Evolutionary conservation across 768 basidiomycete species (phyloP).

Genomic region (Phylloporus sp.): DNA sequence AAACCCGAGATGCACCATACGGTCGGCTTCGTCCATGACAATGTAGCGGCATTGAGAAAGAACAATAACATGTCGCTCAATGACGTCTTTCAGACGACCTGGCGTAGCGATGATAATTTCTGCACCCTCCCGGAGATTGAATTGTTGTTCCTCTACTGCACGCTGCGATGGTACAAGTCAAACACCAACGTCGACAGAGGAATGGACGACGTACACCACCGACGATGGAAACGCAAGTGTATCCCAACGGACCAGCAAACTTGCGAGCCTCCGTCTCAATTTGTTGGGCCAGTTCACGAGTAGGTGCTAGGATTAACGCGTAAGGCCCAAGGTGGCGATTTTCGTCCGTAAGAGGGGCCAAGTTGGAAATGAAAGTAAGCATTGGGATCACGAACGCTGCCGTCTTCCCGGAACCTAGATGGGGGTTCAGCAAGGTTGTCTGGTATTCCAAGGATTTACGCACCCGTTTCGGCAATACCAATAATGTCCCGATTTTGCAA

Average conservation of each 20-base stretch:
- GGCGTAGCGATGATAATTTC: slow-evolving; percentile 99
- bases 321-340: slow-evolving; percentile 93
- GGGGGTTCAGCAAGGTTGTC: not conserved
- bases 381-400: slow-evolving; percentile 98
- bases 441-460: slow-evolving; percentile 15
- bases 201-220: slow-evolving; percentile 63
- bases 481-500: slow-evolving; percentile 95
- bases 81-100: slow-evolving; percentile 95
- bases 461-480: slow-evolving; percentile 97
- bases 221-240: slow-evolving; percentile 94
- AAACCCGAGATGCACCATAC: slow-evolving; percentile 98
- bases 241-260: slow-evolving; percentile 87
- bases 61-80: slow-evolving; percentile 93
- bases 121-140: slow-evolving; percentile 95
- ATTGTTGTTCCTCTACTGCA: slow-evolving; percentile 95
- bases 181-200: not conserved
- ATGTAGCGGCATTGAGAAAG: slow-evolving; percentile 96
- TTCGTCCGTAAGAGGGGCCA: slow-evolving; percentile 86
- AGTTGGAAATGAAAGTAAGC: slow-evolving; percentile 85
- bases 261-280: slow-evolving; percentile 91
- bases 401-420: slow-evolving; percentile 92
- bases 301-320: slow-evolving; percentile 89
- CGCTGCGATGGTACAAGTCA: slow-evolving; percentile 42
- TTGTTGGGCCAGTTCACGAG: slow-evolving; percentile 97
- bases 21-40: slow-evolving; percentile 99